Evolutionary conservation across 495 filamentous ascomycete genomes (phyloP).

Genomic region (Annulohypoxylon stygium): DNA sequence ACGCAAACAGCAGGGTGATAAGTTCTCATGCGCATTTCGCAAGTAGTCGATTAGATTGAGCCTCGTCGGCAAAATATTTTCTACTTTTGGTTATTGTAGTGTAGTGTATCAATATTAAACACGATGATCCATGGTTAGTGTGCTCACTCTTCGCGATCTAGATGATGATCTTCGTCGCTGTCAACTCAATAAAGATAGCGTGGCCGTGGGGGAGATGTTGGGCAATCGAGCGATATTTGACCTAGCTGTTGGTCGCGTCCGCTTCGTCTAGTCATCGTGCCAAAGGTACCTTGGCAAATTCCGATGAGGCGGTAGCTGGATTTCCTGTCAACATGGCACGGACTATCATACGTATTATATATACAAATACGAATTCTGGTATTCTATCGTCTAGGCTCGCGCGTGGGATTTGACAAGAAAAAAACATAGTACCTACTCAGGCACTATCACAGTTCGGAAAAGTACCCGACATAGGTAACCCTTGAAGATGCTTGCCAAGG

Average conservation of each 20-base stretch:
- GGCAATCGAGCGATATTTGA: conserved; percentile 11
- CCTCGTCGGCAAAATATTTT: conserved; percentile 12
- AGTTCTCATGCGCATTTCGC: neutral
- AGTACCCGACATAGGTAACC: conserved; percentile 10
- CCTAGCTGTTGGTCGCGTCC: neutral
- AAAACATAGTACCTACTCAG: neutral
- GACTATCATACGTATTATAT: conserved; percentile 12
- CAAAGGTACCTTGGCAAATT: neutral
- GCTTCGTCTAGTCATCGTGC: conserved; percentile 8
- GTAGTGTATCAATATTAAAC: conserved; percentile 14
- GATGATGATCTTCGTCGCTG: conserved; percentile 43
- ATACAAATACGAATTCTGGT: conserved; percentile 13
- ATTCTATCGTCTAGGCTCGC: neutral
- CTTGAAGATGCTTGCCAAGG: conserved; percentile 15
- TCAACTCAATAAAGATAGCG: conserved; percentile 29
- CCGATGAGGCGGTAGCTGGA: conserved; percentile 5
- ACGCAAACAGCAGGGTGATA: neutral
- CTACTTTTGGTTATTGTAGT: neutral
- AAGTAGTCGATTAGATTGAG: conserved; percentile 5
- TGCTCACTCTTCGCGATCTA: conserved; percentile 27
- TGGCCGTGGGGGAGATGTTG: conserved; percentile 24
- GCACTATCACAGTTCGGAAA: conserved; percentile 17
- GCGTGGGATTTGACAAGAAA: neutral
- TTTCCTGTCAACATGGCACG: conserved; percentile 5
- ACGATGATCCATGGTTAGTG: conserved; percentile 28